These are phyloP conservation scores for Russula sp. DNA, from an alignment of 768 basidiomycete genomes.

Conservation along the genomic window DNA sequence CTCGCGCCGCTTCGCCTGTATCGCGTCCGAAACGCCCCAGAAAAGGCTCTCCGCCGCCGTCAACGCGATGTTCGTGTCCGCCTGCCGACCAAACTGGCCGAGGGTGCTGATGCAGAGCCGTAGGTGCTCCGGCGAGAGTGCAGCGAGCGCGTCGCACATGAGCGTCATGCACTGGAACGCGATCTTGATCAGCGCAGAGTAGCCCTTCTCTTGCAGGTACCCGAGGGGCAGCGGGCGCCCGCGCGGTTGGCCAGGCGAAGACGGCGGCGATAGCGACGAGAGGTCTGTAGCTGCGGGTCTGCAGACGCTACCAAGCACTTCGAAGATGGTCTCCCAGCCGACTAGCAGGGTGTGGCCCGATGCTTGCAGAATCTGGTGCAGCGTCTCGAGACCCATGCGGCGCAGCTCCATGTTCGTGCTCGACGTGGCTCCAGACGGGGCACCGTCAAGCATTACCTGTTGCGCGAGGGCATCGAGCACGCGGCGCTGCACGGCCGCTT, in stretches of 20 bases:
- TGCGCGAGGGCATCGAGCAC: conserved; percentile 80
- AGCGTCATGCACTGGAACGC: conserved; percentile 92
- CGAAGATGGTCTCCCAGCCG: conserved; percentile 92
- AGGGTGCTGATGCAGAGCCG: conserved; percentile 86
- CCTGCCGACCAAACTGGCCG: conserved; percentile 86
- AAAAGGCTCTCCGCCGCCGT: conserved; percentile 90
- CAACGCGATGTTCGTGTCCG: conserved; percentile 93
- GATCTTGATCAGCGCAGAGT: conserved; percentile 75
- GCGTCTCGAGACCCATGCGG: conserved; percentile 80
- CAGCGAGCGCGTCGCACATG: conserved; percentile 88
- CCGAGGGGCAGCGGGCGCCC: conserved; percentile 40
- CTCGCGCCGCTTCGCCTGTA: conserved; percentile 75
- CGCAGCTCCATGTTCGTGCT: conserved; percentile 67
- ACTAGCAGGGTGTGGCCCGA: conserved; percentile 88
- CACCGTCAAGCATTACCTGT: conserved; percentile 53
- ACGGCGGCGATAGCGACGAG: conserved; percentile 36
- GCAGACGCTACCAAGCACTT: conserved; percentile 88
- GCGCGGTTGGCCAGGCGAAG: conserved; percentile 27
- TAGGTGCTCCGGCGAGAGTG: conserved; percentile 73
- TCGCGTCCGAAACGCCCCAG: conserved; percentile 95
- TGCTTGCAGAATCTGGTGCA: conserved; percentile 86
- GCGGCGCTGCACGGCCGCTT: conserved; percentile 68
- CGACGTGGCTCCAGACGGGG: conserved; percentile 29
- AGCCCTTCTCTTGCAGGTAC: conserved; percentile 59
- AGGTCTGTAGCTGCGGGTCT: conserved; percentile 41